A percentile compares a stretch with the other conserved stretches of the same genome.
Evolutionary conservation across 2,329 filamentous ascomycete genomes (phyloP).

Genomic region (Aureobasidium subglaciale): DNA sequence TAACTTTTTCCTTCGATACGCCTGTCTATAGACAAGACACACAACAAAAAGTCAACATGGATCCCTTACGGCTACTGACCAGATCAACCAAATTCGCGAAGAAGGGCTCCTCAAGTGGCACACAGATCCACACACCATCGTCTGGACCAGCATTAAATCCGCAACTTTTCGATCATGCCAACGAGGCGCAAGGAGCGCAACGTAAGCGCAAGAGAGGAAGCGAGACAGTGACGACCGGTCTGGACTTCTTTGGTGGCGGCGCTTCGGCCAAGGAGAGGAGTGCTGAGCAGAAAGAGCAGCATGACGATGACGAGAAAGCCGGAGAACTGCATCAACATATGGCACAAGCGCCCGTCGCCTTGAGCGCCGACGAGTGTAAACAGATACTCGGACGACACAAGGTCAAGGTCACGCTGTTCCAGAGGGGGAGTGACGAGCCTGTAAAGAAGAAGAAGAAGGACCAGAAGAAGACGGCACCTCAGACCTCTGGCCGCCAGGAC

Average conservation of each 20-base stretch:
- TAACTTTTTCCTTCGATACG: no score
- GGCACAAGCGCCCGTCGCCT: constrained; percentile 22
- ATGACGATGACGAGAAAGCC: constrained; percentile 14
- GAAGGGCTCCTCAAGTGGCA: not conserved
- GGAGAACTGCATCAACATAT: not conserved
- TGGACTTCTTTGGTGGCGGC: constrained; percentile 38
- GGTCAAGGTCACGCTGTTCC: constrained; percentile 75
- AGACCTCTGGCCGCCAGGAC: constrained; percentile 35
- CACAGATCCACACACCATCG: not conserved
- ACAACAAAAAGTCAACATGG: not conserved
- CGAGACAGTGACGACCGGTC: constrained; percentile 26
- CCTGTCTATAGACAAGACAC: not conserved
- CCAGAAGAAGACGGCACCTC: constrained; percentile 31
- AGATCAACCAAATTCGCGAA: constrained; percentile 12
- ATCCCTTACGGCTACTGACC: constrained; percentile 9
- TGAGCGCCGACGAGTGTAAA: constrained; percentile 66
- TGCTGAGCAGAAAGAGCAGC: not conserved
- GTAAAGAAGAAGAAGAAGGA: constrained; percentile 31
- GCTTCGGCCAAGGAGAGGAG: constrained; percentile 7
- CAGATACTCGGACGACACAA: constrained; percentile 71
- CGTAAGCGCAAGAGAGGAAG: constrained; percentile 38
- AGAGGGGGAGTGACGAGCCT: constrained; percentile 23
- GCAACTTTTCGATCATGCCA: constrained; percentile 12
- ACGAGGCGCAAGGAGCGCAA: not conserved
- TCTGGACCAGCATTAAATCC: constrained; percentile 10